Conservation (phyloP, 2,329 filamentous ascomycete genomes). For the Biscogniauxia sp. region DNA sequence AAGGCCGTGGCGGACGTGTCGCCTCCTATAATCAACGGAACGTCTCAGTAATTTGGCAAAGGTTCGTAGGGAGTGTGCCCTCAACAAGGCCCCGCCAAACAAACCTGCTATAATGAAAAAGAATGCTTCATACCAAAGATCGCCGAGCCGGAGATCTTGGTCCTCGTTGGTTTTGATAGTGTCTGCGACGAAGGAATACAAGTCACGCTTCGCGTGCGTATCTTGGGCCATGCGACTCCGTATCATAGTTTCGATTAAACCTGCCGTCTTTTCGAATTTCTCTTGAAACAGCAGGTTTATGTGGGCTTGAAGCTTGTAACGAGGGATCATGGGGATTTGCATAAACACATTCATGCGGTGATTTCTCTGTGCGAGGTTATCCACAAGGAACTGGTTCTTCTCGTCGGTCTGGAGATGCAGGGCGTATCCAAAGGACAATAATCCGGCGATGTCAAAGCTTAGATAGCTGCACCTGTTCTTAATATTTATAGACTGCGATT, state of each 20-base stretch:
- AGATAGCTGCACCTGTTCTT: background rate
- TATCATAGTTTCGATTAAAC: conserved; percentile 8
- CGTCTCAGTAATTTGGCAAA: no score
- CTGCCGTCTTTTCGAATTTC: no score
- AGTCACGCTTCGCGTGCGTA: background rate
- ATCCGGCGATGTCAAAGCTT: background rate
- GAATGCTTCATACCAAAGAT: conserved; percentile 18
- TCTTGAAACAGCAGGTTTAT: no score
- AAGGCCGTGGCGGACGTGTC: conserved; percentile 26
- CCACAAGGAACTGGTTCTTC: conserved; percentile 6
- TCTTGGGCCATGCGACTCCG: no score
- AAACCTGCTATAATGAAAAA: conserved; percentile 16
- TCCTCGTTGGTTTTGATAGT: background rate
- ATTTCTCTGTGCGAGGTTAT: background rate
- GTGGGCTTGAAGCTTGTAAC: no score
- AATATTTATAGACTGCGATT: conserved; percentile 2
- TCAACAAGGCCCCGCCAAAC: no score
- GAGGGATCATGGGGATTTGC: conserved; percentile 1
- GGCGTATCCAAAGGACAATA: conserved; percentile 3
- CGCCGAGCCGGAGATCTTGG: background rate
- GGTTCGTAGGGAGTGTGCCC: no score
- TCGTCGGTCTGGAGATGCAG: conserved; percentile 1
- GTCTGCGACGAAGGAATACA: background rate
- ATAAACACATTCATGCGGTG: conserved; percentile 9
- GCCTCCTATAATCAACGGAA: conserved; percentile 32